Evolutionary conservation across 371 early-diverging fungal genomes (phyloP).

Genomic region (Mortierella sp.): DNA sequence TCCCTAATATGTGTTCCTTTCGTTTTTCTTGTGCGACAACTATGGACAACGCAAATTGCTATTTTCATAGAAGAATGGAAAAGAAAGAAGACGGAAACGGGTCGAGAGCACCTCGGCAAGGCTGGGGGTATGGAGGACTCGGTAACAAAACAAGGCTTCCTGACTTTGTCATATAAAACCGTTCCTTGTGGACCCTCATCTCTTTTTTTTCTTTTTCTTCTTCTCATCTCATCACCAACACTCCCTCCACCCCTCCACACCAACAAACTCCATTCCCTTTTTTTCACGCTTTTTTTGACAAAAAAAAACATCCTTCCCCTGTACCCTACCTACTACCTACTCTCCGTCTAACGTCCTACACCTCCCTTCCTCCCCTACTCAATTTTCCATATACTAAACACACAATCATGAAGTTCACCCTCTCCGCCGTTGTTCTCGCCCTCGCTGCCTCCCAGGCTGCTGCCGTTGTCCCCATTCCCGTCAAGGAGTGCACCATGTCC

Average conservation of each 20-base stretch:
- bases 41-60: constrained; percentile 1
- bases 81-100: neutral
- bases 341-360: neutral
- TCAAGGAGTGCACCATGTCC: constrained; percentile 32
- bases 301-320: neutral
- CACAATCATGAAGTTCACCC: constrained; percentile 29
- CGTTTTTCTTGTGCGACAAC: too few species aligned
- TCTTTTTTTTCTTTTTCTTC: neutral
- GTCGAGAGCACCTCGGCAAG: neutral
- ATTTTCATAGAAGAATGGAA: constrained; percentile 2
- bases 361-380: neutral
- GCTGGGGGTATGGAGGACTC: too few species aligned
- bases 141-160: too few species aligned
- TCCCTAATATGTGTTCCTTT: neutral
- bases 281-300: constrained; percentile 23
- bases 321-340: neutral
- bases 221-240: neutral
- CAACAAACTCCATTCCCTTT: constrained; percentile 14
- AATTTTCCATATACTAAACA: neutral
- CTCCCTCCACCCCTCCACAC: constrained; percentile 1
- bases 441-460: constrained; percentile 30
- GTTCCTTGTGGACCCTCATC: neutral
- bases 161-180: neutral
- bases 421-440: constrained; percentile 14
- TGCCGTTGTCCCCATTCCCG: constrained; percentile 38